These are phyloP conservation scores for Suillus subalutaceus DNA, from an alignment of 768 basidiomycete genomes.

Conservation along the genomic window DNA sequence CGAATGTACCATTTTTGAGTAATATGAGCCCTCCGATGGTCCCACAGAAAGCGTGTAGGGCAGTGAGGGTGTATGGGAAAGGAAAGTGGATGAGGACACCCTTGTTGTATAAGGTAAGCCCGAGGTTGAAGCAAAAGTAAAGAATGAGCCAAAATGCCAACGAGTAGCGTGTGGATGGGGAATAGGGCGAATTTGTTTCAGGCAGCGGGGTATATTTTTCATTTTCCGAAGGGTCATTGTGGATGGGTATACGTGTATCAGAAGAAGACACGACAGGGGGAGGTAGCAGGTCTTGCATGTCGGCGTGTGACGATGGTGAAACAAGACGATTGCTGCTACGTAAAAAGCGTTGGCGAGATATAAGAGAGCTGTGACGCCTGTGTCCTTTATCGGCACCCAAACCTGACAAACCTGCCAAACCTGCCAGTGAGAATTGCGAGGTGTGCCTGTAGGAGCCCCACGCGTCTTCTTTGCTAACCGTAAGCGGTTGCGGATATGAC, in stretches of 20 bases:
- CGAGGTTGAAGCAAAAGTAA: constrained; percentile 91
- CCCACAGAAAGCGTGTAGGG: constrained; percentile 87
- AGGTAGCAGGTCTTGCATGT: neutral
- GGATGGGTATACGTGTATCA: constrained; percentile 9
- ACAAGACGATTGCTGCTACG: neutral
- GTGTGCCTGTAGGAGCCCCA: constrained; percentile 2
- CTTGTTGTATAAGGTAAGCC: constrained; percentile 95
- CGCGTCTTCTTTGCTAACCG: neutral
- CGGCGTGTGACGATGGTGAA: neutral
- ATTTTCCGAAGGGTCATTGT: neutral
- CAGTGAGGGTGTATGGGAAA: constrained; percentile 94
- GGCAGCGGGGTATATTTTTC: constrained; percentile 2
- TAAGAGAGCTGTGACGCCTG: neutral
- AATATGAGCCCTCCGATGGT: constrained; percentile 77
- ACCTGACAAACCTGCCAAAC: neutral
- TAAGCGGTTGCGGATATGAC: neutral
- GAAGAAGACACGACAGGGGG: constrained; percentile 16
- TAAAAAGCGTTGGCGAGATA: neutral
- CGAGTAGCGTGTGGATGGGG: constrained; percentile 26
- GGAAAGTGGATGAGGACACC: constrained; percentile 89
- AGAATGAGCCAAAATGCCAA: constrained; percentile 66
- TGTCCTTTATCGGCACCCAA: neutral
- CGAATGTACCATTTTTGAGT: constrained; percentile 57
- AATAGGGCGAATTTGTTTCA: neutral
- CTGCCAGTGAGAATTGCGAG: neutral